Percentiles rank a stretch among this genome's conserved stretches.
phyloP scores from a whole-genome alignment of 2,329 filamentous ascomycete genomes.

The Neoscytalidium dimidiatum region DNA sequence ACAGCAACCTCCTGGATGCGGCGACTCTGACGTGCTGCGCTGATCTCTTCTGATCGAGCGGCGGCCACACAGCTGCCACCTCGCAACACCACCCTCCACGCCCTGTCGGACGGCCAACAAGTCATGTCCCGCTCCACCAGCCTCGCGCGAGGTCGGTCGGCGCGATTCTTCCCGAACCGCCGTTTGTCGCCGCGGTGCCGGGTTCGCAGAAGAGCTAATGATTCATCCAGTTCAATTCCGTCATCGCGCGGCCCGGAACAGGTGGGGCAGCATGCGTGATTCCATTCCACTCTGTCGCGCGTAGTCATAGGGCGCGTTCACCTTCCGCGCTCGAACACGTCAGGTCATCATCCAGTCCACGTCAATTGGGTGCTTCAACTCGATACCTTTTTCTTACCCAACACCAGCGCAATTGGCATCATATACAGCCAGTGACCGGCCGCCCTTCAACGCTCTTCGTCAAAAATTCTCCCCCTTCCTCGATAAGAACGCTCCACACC shows the following conservation, averaged over 20 bases:
- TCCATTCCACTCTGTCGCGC: not conserved
- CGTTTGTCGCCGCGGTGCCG: not conserved
- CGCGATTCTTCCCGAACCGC: constrained; percentile 6
- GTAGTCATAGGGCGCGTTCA: not conserved
- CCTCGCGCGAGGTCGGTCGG: not conserved
- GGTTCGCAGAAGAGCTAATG: not conserved
- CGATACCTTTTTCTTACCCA: not conserved
- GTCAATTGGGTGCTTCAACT: not conserved
- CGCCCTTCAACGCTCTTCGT: too few relatives aligned
- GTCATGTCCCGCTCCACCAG: not conserved
- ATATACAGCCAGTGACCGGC: too few relatives aligned
- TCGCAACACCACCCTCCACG: not conserved
- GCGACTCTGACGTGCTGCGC: not conserved
- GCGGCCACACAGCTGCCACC: not conserved
- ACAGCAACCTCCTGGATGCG: not conserved
- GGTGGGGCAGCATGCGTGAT: not conserved
- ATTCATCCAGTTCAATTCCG: constrained; percentile 1
- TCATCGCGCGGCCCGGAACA: not conserved
- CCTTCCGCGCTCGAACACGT: not conserved
- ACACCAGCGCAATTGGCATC: too few relatives aligned
- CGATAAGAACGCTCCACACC: not conserved
- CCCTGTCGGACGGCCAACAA: not conserved
- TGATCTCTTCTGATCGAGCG: not conserved
- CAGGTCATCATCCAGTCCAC: not conserved
- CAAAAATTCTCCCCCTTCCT: not conserved